Conservation (phyloP, 1,284 basidiomycete genomes). For the Ceratobasidium papillatum region DNA sequence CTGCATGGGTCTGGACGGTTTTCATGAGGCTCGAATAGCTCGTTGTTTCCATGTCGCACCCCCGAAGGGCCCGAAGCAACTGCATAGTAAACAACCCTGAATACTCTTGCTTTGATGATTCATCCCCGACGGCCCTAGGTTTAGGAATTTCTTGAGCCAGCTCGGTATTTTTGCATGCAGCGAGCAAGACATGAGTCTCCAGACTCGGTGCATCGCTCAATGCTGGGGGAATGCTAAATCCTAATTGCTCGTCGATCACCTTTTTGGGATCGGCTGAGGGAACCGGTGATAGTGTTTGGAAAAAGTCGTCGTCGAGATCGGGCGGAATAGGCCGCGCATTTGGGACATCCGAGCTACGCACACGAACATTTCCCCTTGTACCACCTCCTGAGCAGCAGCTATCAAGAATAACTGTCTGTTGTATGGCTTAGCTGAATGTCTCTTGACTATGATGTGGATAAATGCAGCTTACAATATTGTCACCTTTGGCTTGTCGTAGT, state of each 20-base stretch:
- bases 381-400: slow-evolving; percentile 7
- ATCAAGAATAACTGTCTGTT: slow-evolving; percentile 10
- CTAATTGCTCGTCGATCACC: background rate
- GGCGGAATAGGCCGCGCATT: background rate
- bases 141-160: background rate
- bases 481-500: background rate
- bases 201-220: background rate
- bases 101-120: background rate
- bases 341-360: background rate
- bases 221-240: no score
- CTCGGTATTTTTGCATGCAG: slow-evolving; percentile 13
- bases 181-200: slow-evolving; percentile 19
- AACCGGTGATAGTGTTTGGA: background rate
- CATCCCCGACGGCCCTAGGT: background rate
- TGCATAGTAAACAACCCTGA: slow-evolving; percentile 10
- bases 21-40: slow-evolving; percentile 10
- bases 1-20: background rate
- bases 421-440: background rate
- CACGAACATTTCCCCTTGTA: background rate
- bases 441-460: background rate
- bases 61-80: background rate
- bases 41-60: slow-evolving; percentile 9
- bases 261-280: background rate
- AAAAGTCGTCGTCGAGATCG: background rate
- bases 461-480: slow-evolving; percentile 13